These are phyloP conservation scores for Fusarium domesticum DNA, from an alignment of 2,329 filamentous ascomycete genomes.

Conservation along the genomic window DNA sequence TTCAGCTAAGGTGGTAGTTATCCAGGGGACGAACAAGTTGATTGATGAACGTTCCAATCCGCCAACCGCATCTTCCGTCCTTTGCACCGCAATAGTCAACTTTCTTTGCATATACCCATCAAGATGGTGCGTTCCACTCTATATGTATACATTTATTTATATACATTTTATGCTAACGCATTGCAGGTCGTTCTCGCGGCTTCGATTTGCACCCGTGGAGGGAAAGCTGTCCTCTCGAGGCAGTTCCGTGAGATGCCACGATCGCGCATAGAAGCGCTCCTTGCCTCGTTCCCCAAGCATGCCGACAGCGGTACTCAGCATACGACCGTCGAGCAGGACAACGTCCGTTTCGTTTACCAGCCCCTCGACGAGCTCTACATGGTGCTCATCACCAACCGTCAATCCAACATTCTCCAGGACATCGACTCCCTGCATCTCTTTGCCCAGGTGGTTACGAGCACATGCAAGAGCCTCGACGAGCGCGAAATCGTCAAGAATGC, in stretches of 20 bases:
- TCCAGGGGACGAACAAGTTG: slow-evolving; percentile 26
- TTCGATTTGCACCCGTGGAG: slow-evolving; percentile 96
- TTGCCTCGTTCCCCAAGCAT: slow-evolving; percentile 96
- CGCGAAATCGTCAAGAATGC: slow-evolving; percentile 92
- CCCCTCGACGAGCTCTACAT: slow-evolving; percentile 99
- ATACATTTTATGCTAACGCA: slow-evolving; percentile 20
- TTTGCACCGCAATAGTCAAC: slow-evolving; percentile 19
- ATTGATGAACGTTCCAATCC: slow-evolving; percentile 13
- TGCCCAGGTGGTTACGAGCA: slow-evolving; percentile 92
- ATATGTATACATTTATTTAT: slow-evolving; percentile 1
- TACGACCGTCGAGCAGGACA: slow-evolving; percentile 98
- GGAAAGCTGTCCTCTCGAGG: slow-evolving; percentile 95
- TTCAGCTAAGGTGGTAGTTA: slow-evolving; percentile 15
- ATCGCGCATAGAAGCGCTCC: slow-evolving; percentile 91
- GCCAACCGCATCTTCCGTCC: slow-evolving; percentile 17
- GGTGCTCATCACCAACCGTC: slow-evolving; percentile 98
- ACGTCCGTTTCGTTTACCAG: slow-evolving; percentile 99
- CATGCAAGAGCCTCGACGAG: slow-evolving; percentile 95
- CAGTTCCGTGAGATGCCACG: slow-evolving; percentile 98
- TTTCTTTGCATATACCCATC: slow-evolving; percentile 23
- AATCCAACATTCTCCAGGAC: slow-evolving; percentile 98
- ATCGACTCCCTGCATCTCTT: slow-evolving; percentile 98
- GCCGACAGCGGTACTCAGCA: slow-evolving; percentile 95
- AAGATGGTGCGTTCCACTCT: slow-evolving; percentile 40
- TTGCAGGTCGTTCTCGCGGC: slow-evolving; percentile 92